These are phyloP conservation scores for Arxiozyma heterogenica DNA, from an alignment of 1,139 yeast genomes.

Conservation along the genomic window DNA sequence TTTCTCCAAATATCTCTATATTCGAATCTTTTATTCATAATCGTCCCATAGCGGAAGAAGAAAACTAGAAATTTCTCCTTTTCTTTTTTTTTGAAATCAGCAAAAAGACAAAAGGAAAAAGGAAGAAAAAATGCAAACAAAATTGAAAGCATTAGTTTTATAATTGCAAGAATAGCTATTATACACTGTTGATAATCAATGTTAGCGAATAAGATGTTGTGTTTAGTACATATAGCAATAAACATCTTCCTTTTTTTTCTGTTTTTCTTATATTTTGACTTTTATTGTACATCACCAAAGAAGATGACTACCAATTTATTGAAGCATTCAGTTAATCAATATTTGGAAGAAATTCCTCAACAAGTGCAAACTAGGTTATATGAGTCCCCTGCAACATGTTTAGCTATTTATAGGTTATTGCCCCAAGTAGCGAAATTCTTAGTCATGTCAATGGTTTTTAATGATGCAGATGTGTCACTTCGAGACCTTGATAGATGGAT, in stretches of 20 bases:
- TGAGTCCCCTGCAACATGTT: slow-evolving; percentile 82
- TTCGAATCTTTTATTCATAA: background rate
- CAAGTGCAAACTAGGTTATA: slow-evolving; percentile 72
- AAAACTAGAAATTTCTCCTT: background rate
- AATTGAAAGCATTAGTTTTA: background rate
- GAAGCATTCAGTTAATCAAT: slow-evolving; percentile 77
- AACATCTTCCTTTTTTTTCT: no score
- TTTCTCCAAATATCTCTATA: background rate
- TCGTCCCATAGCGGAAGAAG: background rate
- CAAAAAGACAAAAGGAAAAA: no score
- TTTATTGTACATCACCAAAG: background rate
- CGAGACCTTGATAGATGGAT: slow-evolving; percentile 72
- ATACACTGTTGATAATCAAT: no score
- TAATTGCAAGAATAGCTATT: background rate
- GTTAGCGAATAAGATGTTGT: no score
- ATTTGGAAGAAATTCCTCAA: slow-evolving; percentile 81
- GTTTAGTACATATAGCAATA: no score
- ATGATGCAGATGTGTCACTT: slow-evolving; percentile 61
- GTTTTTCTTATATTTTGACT: background rate
- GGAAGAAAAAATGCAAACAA: background rate
- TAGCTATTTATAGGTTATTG: slow-evolving; percentile 77
- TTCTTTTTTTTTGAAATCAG: no score
- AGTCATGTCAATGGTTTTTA: slow-evolving; percentile 78
- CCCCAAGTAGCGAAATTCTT: slow-evolving; percentile 86
- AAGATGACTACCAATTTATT: slow-evolving; percentile 39